These are phyloP conservation scores for Effrenium voratum DNA, from an alignment of 73 alveolate species.

Conservation along the genomic window DNA sequence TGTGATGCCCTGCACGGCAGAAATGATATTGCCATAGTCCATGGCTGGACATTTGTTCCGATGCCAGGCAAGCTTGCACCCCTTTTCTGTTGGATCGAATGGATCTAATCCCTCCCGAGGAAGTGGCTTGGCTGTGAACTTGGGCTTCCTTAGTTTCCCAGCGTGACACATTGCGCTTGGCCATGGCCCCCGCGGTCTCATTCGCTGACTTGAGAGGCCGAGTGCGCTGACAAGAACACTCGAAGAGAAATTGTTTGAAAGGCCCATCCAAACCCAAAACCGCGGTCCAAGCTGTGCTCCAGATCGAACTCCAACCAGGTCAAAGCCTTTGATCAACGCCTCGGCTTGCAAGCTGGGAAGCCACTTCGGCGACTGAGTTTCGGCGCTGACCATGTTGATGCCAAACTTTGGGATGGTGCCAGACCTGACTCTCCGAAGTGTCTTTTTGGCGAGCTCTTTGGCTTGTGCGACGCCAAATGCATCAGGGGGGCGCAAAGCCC, in stretches of 20 bases:
- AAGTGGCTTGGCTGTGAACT: too few species aligned
- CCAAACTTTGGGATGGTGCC: conserved; percentile 84
- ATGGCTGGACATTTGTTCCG: background rate
- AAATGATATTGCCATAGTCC: conserved; percentile 18
- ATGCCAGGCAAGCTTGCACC: background rate
- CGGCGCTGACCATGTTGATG: conserved; percentile 47
- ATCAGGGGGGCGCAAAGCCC: conserved; percentile 55
- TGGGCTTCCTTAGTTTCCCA: too few species aligned
- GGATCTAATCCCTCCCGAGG: too few species aligned
- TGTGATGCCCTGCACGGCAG: background rate
- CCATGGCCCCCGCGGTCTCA: too few species aligned
- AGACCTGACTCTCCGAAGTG: too few species aligned
- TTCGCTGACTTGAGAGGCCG: too few species aligned
- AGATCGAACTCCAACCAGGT: conserved; percentile 76
- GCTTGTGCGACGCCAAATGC: background rate
- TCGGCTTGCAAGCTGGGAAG: background rate
- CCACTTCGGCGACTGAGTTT: background rate
- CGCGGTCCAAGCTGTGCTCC: conserved; percentile 72
- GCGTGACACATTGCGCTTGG: too few species aligned
- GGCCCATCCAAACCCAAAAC: too few species aligned
- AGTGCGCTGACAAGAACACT: too few species aligned
- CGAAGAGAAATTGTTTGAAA: too few species aligned
- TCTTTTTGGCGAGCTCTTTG: background rate
- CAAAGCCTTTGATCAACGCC: conserved; percentile 92
- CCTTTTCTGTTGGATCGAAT: background rate